phyloP scores from a whole-genome alignment of 2,329 filamentous ascomycete species.

The Trichoderma polysporum region DNA sequence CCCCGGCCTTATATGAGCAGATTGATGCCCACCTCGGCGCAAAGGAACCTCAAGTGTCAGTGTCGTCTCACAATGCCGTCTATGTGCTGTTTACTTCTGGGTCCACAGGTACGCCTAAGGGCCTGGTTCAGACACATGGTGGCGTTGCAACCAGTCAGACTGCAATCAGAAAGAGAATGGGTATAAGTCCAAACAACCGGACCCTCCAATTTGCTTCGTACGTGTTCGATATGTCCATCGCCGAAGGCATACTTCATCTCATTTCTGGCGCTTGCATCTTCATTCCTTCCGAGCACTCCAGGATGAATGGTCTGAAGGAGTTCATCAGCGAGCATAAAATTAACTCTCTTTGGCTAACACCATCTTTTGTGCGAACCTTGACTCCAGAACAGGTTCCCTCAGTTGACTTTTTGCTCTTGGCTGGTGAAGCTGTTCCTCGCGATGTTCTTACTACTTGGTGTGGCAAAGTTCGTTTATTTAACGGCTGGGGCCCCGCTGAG shows the following conservation, averaged over 20 bases:
- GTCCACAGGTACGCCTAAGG: constrained; percentile 51
- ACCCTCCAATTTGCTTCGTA: constrained; percentile 24
- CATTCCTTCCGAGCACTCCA: constrained; percentile 22
- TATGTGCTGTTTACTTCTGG: constrained; percentile 53
- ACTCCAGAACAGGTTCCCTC: constrained; percentile 4
- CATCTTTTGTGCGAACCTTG: constrained; percentile 8
- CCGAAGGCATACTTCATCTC: constrained; percentile 14
- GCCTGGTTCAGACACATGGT: constrained; percentile 24
- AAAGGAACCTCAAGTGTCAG: not conserved
- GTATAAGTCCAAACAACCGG: not conserved
- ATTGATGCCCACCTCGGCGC: not conserved
- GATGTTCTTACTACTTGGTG: constrained; percentile 8
- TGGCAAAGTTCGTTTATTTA: constrained; percentile 35
- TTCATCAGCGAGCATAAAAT: constrained; percentile 6
- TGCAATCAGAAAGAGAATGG: not conserved
- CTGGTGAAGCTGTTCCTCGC: constrained; percentile 17
- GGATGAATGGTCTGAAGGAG: constrained; percentile 17
- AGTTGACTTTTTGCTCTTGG: constrained; percentile 1
- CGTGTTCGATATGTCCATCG: constrained; percentile 22
- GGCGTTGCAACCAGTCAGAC: not conserved
- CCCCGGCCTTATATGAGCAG: not conserved
- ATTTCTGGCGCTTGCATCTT: constrained; percentile 25
- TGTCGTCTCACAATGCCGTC: not conserved
- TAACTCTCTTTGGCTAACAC: constrained; percentile 11
- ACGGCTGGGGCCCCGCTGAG: constrained; percentile 45